phyloP scores from a whole-genome alignment of 2,329 filamentous ascomycete species.

The Aureobasidium sp. region DNA sequence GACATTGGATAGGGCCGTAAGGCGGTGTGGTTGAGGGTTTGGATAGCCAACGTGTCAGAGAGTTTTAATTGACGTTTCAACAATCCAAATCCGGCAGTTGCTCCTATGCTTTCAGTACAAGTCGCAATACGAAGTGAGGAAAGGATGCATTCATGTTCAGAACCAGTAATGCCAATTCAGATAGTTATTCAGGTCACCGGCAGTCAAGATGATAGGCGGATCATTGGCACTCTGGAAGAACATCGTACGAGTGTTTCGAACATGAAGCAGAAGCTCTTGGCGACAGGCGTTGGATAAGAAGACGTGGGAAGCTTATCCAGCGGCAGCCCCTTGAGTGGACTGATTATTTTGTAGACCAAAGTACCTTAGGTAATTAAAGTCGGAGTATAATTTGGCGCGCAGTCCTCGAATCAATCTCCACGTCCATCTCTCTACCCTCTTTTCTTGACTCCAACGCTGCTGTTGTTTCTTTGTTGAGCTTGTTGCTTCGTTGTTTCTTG shows the following conservation, averaged over 20 bases:
- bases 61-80: neutral
- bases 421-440: neutral
- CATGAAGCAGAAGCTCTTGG: neutral
- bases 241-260: slow-evolving; percentile 2
- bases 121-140: neutral
- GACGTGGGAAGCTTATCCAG: neutral
- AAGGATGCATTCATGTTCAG: too few relatives aligned
- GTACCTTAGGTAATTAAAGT: slow-evolving; percentile 1
- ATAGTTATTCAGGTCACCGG: too few relatives aligned
- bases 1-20: neutral
- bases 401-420: slow-evolving; percentile 3
- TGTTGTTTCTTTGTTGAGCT: slow-evolving; percentile 9
- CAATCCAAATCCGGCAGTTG: neutral
- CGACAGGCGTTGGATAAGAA: slow-evolving; percentile 5
- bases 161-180: too few relatives aligned
- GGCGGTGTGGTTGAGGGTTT: neutral
- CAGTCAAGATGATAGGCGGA: too few relatives aligned
- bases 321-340: neutral
- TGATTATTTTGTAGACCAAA: slow-evolving; percentile 4
- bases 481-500: neutral
- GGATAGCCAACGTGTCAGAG: neutral
- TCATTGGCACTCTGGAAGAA: neutral
- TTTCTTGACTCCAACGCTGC: neutral
- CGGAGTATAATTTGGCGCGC: slow-evolving; percentile 6
- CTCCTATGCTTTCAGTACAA: neutral